Evolutionary conservation across 306 rosid genomes (phyloP), one percentile per base, ranked within the genome.

Genomic region (Pyrus bretschneideri): DNA sequence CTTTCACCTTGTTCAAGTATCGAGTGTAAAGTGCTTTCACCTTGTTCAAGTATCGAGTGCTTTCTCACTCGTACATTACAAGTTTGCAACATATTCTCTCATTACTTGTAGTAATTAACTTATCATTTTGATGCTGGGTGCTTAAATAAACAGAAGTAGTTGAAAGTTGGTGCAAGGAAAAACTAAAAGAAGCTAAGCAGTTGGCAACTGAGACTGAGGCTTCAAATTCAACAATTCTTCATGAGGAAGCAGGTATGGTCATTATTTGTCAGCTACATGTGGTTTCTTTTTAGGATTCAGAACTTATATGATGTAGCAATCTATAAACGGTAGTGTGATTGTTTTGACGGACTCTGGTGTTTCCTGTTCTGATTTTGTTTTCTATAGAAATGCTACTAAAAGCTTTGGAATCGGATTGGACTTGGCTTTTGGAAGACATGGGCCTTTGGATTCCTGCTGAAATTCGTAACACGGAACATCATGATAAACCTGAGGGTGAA

Each of bases 381-480:
- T 82, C 35, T 61, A 40, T 73, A 95, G 98, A 82, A 71, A 80
- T 89, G 81, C 87, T 95, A 31, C 78, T 74, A 51, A 90, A 82
- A 85, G 97, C 97, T 82, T 84, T 95, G 89, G 96, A 89, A 77
- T 88, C 88, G 67, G 83, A 85, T 86, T 92, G 96, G 97, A 82
- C 77, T 10, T 80, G 27, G 67, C 69, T 92, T 23, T 88, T 86
- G 8, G 97, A 92, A 89, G 93, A 87, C 71, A 86, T 95, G 73
- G 98, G 98, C 81, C 93, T 95, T 68, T 92, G 96, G 96, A 79
- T 95, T 67, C 98, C 97, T 44, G 38, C 73, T 79, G 89, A 85
- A 80, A 78, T 90, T 70, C 45, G 14, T 49, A 83, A 89, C 78
- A 79, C 70, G 22, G 92, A 89, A 73, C 97, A 90, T 58, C 82